Evolutionary conservation across 164 flowering plant species (phyloP), one percentile per base, ranked within the genome.

Genomic region (Aristolochia fimbriata): DNA sequence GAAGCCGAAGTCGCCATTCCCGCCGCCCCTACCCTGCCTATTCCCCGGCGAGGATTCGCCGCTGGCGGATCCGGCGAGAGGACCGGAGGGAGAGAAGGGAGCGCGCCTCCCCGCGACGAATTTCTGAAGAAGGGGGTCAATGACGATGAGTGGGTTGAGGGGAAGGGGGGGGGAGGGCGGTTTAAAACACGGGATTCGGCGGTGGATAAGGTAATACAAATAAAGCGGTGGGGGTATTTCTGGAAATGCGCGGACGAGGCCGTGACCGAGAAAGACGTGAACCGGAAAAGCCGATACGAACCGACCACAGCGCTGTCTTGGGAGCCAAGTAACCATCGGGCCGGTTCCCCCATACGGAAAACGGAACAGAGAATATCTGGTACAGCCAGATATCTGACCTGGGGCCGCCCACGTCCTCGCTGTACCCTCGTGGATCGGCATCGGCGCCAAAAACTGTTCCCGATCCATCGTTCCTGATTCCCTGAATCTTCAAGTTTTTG

Each of bases 151-250:
- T 27, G 5, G 30, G 22, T 52, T 22, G 31, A 37, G n/a, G 57
- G 14, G 33, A 24, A 9, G 33, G 57, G n/a, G 57, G 14, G 33
- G 20, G 30, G 33, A 25, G 33, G 57, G 57, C 16, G 30, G 30
- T 7, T 54, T 50, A n/a, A 50, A n/a, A 16, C 21, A 23, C 22
- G 4, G 53, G 2, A 2, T 53, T 53, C 24, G 2, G 25, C 22
- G 15, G 56, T 1, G 56, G 56, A 53, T 16, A 22, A 20, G 30
- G 57, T 22, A 15, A 54, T 23, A 23, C 10, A 15, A 54, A 5
- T 54, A 6, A 54, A 37, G 57, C 57, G 57, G 57, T 54, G 57
- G 57, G 57, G 57, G 57, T 24, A 54, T 24, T 54, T 54, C 27
- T 9, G 57, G 31, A 53, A 11, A 54, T 4, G 15, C 0, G 4